phyloP scores from a whole-genome alignment of 2,329 filamentous ascomycete genomes.

The Colletotrichum liaoningense region DNA sequence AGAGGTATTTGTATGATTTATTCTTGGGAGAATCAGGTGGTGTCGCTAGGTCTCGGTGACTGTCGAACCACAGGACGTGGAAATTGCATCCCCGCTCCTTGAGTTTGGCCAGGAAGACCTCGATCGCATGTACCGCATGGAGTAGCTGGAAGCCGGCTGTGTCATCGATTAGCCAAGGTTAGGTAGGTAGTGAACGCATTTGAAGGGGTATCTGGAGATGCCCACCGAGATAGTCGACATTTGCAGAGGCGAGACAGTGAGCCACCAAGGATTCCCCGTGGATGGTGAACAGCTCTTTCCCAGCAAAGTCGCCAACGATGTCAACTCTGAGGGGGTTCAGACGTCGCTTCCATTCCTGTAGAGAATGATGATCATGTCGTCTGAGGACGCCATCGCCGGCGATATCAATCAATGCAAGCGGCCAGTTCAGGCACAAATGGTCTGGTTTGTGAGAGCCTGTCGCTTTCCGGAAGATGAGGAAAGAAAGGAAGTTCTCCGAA shows the following conservation, averaged over 20 bases:
- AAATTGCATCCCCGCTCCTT: constrained; percentile 75
- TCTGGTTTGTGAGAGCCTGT: background rate
- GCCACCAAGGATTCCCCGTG: constrained; percentile 80
- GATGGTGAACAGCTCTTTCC: constrained; percentile 77
- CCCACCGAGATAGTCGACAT: constrained; percentile 71
- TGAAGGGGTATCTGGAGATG: background rate
- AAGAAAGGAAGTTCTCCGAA: background rate
- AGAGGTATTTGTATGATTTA: constrained; percentile 64
- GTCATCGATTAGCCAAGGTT: background rate
- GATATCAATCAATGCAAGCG: background rate
- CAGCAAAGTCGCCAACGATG: constrained; percentile 80
- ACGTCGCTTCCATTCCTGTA: constrained; percentile 3
- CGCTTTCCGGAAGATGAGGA: background rate
- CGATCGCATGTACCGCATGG: constrained; percentile 76
- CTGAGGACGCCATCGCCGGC: background rate
- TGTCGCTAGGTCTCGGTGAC: constrained; percentile 65
- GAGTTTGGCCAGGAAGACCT: constrained; percentile 72
- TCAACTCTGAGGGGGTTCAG: constrained; percentile 59
- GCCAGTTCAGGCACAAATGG: background rate
- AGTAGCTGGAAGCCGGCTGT: constrained; percentile 75
- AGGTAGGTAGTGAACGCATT: background rate
- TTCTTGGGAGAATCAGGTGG: constrained; percentile 51
- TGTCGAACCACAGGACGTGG: constrained; percentile 76
- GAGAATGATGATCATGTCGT: background rate
- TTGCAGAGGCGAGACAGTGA: constrained; percentile 69